Evolutionary conservation across 441 rosid genomes (phyloP), one percentile per base, ranked within the genome.

Genomic region (Jatropha multifida): DNA sequence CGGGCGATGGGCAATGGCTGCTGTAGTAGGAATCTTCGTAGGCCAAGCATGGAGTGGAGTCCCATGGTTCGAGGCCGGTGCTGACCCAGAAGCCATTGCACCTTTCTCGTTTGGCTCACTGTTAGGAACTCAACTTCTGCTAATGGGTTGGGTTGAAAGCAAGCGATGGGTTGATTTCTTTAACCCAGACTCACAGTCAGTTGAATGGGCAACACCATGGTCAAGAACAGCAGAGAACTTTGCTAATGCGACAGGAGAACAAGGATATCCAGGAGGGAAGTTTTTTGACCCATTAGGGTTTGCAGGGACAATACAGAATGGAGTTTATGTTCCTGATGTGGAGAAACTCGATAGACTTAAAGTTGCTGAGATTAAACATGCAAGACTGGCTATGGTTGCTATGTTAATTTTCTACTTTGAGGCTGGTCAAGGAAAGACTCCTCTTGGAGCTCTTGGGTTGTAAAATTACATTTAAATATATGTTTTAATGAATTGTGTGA

Each of bases 61-160:
- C 71, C 94, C 99, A 0, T 95, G 99, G 99, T 95, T 95, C 65
- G 97, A 95, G 80, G 99, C 99, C 0, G 99, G 98, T 0, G 99
- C 99, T 0, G 97, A 87, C 62, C 98, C 99, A 0, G 83, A 88
- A 0, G 96, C 98, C 0, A 82, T 93, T 7, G 98, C 98, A 0
- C 99, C 98, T 0, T 95, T 95, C 91, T 93, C 98, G 0, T 95
- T 95, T 46, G 99, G 99, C 0, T 58, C 97, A 0, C 92, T 90
- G 13, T 82, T 91, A 6, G 99, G 94, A 0, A 95, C 98, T 32
- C 98, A 95, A 58, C 86, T 95, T 68, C 42, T 95, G 37, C 94
- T 95, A 41, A 95, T 95, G 99, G 99, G 98, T 1, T 95, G 99
- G 99, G 99, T 95, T 3, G 99, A 95, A 88, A 93, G 98, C 92